Evolutionary conservation across 2,329 filamentous ascomycete species (phyloP).

Genomic region (Mariannaea sp.): DNA sequence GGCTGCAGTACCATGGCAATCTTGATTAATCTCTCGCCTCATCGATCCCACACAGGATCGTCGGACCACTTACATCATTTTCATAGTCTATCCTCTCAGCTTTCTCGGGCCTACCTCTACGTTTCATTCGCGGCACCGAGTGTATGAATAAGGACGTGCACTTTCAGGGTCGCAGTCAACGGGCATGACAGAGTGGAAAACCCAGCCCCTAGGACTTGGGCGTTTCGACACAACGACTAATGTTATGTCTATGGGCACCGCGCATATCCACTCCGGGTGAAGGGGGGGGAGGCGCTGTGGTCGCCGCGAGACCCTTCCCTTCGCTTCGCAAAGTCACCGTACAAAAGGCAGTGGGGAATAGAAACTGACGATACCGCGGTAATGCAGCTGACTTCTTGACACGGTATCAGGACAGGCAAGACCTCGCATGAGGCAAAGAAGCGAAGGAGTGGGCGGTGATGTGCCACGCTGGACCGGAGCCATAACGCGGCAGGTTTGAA

Average conservation of each 20-base stretch:
- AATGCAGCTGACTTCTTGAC: conserved; percentile 8
- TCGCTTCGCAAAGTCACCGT: conserved; percentile 12
- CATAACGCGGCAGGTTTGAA: conserved; percentile 15
- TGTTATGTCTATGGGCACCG: no score
- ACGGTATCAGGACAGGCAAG: not conserved
- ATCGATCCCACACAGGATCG: no score
- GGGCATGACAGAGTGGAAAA: conserved; percentile 20
- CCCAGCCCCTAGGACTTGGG: conserved; percentile 6
- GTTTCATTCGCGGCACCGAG: conserved; percentile 14
- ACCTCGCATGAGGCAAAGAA: conserved; percentile 4
- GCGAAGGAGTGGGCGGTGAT: not conserved
- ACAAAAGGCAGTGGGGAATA: conserved; percentile 9
- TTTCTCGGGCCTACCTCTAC: conserved; percentile 19
- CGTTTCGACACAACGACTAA: conserved; percentile 20
- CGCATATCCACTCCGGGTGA: conserved; percentile 8
- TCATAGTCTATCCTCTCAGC: conserved; percentile 33
- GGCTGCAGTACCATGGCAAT: conserved; percentile 13
- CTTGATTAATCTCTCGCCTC: conserved; percentile 13
- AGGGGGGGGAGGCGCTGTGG: conserved; percentile 18
- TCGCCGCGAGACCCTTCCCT: conserved; percentile 3
- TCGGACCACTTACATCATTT: conserved; percentile 39
- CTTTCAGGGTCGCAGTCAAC: conserved; percentile 18
- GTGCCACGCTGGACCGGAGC: conserved; percentile 12
- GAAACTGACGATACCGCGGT: not conserved
- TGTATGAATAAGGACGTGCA: conserved; percentile 19